A percentile compares a stretch with the other conserved stretches of the same genome.
These are phyloP conservation scores for Podila clonocystis DNA, from an alignment of 192 early-diverging fungal genomes.

Conservation along the genomic window DNA sequence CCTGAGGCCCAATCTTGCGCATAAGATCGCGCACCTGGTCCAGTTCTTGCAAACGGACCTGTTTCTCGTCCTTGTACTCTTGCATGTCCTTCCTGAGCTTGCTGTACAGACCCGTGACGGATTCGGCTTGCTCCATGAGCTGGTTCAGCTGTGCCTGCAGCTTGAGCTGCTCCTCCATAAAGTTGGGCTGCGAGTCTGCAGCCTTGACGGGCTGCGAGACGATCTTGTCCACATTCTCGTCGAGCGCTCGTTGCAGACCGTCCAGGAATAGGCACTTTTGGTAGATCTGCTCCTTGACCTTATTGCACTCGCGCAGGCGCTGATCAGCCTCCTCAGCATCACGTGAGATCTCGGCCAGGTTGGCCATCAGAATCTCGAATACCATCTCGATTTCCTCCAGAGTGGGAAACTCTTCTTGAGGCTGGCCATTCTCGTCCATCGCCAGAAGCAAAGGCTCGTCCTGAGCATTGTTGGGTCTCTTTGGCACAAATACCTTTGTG, in stretches of 20 bases:
- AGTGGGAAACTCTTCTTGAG: conserved; percentile 19
- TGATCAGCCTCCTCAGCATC: conserved; percentile 54
- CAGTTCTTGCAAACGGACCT: conserved; percentile 31
- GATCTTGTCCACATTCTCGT: conserved; percentile 46
- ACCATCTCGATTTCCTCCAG: conserved; percentile 59
- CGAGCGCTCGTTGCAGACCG: conserved; percentile 24
- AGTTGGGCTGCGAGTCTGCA: conserved; percentile 23
- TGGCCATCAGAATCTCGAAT: conserved; percentile 63
- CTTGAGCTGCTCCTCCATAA: conserved; percentile 51
- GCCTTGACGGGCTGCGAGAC: conserved; percentile 45
- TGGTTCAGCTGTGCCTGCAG: conserved; percentile 36
- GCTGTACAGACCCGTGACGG: conserved; percentile 47
- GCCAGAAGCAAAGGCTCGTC: conserved; percentile 32
- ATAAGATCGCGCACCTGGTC: conserved; percentile 49
- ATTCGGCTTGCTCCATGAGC: conserved; percentile 46
- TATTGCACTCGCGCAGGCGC: conserved; percentile 45
- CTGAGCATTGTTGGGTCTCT: conserved; percentile 17
- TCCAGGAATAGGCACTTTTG: conserved; percentile 55
- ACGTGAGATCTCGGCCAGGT: conserved; percentile 59
- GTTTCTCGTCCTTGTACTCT: conserved; percentile 53
- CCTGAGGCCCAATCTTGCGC: conserved; percentile 55
- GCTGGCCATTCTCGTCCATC: conserved; percentile 22
- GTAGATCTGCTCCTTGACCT: conserved; percentile 58
- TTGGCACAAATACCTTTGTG: conserved; percentile 28
- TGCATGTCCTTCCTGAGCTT: conserved; percentile 44